Conservation (phyloP, 805 yeast species). For the Nakazawaea wickerhamii region DNA sequence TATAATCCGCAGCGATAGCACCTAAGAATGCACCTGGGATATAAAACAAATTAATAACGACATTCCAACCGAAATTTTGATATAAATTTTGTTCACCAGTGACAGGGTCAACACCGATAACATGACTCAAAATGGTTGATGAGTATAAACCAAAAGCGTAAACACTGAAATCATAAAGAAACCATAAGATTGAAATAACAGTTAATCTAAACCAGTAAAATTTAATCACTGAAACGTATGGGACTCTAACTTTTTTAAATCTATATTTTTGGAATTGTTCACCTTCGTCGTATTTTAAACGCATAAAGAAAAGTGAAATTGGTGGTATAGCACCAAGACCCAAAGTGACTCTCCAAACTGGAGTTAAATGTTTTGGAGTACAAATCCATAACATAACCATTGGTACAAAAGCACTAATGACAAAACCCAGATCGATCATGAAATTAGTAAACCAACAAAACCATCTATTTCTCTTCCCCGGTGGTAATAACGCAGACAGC, state of each 20-base stretch:
- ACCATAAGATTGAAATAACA: conserved; percentile 79
- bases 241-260: conserved; percentile 59
- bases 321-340: conserved; percentile 93
- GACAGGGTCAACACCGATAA: conserved; percentile 44
- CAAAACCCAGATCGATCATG: conserved; percentile 86
- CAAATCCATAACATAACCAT: conserved; percentile 83
- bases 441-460: conserved; percentile 84
- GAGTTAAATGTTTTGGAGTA: conserved; percentile 59
- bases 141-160: conserved; percentile 88
- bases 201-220: conserved; percentile 79
- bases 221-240: conserved; percentile 64
- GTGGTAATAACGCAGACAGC: conserved; percentile 70
- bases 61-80: conserved; percentile 87
- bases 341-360: conserved; percentile 87
- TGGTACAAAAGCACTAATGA: conserved; percentile 78
- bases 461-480: conserved; percentile 85
- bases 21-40: conserved; percentile 88
- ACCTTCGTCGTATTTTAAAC: conserved; percentile 72
- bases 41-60: conserved; percentile 81
- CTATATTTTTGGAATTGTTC: conserved; percentile 64
- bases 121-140: conserved; percentile 53
- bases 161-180: conserved; percentile 80
- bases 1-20: conserved; percentile 75
- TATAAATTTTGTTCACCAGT: conserved; percentile 39
- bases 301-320: conserved; percentile 64